phyloP scores from a whole-genome alignment of 345 rosid genomes.

The Corchorus olitorius region DNA sequence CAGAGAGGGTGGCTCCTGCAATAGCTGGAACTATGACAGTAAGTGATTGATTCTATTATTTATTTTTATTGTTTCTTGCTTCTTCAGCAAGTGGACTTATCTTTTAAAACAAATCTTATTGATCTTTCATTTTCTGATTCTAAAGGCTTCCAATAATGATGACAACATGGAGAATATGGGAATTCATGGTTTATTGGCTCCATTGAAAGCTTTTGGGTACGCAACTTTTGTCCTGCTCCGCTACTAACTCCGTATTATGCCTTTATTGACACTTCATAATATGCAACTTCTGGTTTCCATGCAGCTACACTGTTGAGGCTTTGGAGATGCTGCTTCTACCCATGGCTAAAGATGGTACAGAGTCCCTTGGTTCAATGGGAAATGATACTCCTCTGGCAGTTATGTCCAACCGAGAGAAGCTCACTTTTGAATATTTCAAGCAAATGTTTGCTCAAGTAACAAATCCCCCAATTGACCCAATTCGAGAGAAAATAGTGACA shows the following conservation, averaged over 20 bases:
- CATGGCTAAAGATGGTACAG: constrained; percentile 95
- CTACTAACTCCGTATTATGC: neutral
- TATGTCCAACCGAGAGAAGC: constrained; percentile 90
- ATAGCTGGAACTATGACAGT: constrained; percentile 74
- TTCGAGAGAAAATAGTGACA: constrained; percentile 97
- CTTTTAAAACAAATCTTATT: constrained; percentile 3
- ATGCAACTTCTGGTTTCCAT: constrained; percentile 12
- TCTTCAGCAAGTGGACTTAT: neutral
- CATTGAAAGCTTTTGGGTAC: constrained; percentile 97
- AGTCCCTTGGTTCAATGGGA: constrained; percentile 99
- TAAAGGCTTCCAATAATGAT: constrained; percentile 71
- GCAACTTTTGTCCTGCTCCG: constrained; percentile 13
- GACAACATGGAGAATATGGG: constrained; percentile 88
- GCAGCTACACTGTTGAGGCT: constrained; percentile 96
- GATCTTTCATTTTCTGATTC: constrained; percentile 17
- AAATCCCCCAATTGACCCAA: constrained; percentile 98
- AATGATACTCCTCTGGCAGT: constrained; percentile 98
- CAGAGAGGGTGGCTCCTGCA: constrained; percentile 56
- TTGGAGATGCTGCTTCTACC: constrained; percentile 98
- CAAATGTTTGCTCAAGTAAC: constrained; percentile 99
- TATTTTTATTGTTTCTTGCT: neutral
- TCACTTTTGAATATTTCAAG: constrained; percentile 93
- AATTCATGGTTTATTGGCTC: constrained; percentile 84
- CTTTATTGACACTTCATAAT: constrained; percentile 11
- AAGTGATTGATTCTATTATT: constrained; percentile 27